A percentile compares a stretch with the other conserved stretches of the same genome.
Conservation (phyloP, 2,329 filamentous ascomycete genomes). For the Phaeosphaeriaceae sp. region DNA sequence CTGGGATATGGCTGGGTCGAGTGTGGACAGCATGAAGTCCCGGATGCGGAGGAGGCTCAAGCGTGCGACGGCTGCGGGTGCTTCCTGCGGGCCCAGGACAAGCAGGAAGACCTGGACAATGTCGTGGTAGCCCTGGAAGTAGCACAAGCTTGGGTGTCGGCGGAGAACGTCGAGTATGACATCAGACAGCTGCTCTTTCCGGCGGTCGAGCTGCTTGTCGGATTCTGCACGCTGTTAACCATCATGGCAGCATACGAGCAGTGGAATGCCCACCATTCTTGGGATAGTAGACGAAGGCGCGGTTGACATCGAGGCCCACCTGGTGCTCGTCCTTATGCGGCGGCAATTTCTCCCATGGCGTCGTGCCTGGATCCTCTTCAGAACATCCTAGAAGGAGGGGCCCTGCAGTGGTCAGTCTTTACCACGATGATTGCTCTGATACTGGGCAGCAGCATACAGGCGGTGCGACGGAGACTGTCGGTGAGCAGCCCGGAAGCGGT, state of each 20-base stretch:
- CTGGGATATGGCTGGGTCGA: slow-evolving; percentile 81
- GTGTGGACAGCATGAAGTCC: slow-evolving; percentile 94
- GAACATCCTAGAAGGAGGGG: slow-evolving; percentile 61
- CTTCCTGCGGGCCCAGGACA: slow-evolving; percentile 71
- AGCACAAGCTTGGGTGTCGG: slow-evolving; percentile 81
- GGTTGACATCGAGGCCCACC: slow-evolving; percentile 88
- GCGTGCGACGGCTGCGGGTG: slow-evolving; percentile 72
- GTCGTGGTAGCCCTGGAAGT: slow-evolving; percentile 99
- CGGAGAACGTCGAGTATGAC: slow-evolving; percentile 85
- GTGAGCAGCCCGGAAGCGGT: slow-evolving; percentile 54
- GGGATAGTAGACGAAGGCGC: slow-evolving; percentile 98
- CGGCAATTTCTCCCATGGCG: slow-evolving; percentile 68
- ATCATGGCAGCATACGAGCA: not conserved
- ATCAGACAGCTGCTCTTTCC: slow-evolving; percentile 78
- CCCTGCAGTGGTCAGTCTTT: slow-evolving; percentile 58
- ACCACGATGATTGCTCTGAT: slow-evolving; percentile 1
- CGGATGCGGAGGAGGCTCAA: slow-evolving; percentile 89
- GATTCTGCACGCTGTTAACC: slow-evolving; percentile 64
- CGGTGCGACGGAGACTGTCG: slow-evolving; percentile 69
- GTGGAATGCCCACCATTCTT: slow-evolving; percentile 59
- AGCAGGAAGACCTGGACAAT: slow-evolving; percentile 95
- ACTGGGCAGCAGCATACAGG: slow-evolving; percentile 67
- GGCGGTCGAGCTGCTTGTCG: slow-evolving; percentile 70
- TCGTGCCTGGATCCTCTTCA: slow-evolving; percentile 22
- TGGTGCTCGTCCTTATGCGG: slow-evolving; percentile 89